Evolutionary conservation across 352 stramenopile species (phyloP).

Genomic region (Globisporangium ultimum): DNA sequence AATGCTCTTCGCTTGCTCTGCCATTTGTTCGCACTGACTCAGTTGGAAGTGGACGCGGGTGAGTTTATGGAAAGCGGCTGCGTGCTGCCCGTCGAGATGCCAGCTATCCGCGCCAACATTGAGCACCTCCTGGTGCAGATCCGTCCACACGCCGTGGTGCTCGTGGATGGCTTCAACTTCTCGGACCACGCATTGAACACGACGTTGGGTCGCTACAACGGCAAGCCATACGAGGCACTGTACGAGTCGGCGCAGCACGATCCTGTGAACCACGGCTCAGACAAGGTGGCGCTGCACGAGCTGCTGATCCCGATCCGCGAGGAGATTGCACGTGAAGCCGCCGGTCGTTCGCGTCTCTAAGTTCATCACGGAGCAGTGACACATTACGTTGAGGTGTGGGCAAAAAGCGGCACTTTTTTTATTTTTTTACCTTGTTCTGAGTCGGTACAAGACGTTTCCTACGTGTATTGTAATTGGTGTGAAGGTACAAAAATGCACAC

Average conservation of each 20-base stretch:
- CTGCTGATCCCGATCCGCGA: slow-evolving; percentile 59
- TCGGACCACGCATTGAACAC: slow-evolving; percentile 72
- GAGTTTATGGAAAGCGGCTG: slow-evolving; percentile 68
- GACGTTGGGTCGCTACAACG: slow-evolving; percentile 67
- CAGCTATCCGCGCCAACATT: slow-evolving; percentile 44
- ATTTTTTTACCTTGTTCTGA: too few species aligned
- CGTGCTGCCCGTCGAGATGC: slow-evolving; percentile 41
- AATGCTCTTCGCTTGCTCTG: slow-evolving; percentile 54
- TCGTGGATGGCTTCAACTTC: slow-evolving; percentile 82
- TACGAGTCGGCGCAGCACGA: slow-evolving; percentile 60
- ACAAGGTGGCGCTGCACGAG: slow-evolving; percentile 63
- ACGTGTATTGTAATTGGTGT: too few species aligned
- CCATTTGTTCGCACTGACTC: slow-evolving; percentile 70
- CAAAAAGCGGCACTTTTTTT: too few species aligned
- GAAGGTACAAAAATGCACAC: too few species aligned
- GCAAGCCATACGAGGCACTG: slow-evolving; percentile 70
- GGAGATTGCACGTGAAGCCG: slow-evolving; percentile 25
- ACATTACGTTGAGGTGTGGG: too few species aligned
- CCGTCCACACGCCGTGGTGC: slow-evolving; percentile 62
- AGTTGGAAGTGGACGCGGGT: slow-evolving; percentile 56
- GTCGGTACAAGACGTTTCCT: too few species aligned
- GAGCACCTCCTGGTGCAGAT: slow-evolving; percentile 47
- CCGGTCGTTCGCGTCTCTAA: slow-evolving; percentile 27
- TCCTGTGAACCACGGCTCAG: slow-evolving; percentile 52
- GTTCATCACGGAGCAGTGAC: too few species aligned